Evolutionary conservation across 306 rosid genomes (phyloP), one percentile per base, ranked within the genome.

Genomic region (Aeschynomene evenia): DNA sequence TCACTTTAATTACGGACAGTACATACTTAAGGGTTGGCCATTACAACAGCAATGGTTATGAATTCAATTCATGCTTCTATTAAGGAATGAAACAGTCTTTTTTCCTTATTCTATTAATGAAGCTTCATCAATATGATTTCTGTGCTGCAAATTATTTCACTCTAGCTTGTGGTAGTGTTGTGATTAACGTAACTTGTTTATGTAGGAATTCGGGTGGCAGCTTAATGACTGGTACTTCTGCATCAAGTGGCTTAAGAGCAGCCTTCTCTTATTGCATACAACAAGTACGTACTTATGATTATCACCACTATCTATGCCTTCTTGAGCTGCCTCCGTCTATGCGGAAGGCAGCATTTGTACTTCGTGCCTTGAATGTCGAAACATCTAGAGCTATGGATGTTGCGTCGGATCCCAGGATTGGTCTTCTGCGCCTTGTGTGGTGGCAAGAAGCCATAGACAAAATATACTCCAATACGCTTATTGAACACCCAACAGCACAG

Each of bases 401-500:
- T 60, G 90, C 97, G 63, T 88, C 96, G 13, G 88, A 88, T 75
- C 96, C 98, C 50, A 82, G 86, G 85, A 86, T 93, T 15, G 96
- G 82, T 13, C 82, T 78, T 49, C 72, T 78, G 82, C 78, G 82
- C 34, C 82, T 78, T 49, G 76, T 88, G 4, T 94, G 93, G 98
- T 94, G 97, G 97, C 97, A 85, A 77, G 97, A 94, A 67, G 95
- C 94, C 60, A 66, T 85, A 51, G 96, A 88, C 77, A 90, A 93
- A 81, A 88, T 90, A 52, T 88, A 77, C 45, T 45, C 84, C 73
- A 82, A 84, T 19, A 85, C 74, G 77, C 26, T 82, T 68, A 82
- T 88, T 18, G 97, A 93, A 76, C 94, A 86, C 73, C 97, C 98
- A 42, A 78, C 88, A n/a, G 97, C 97, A 1, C 91, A 70, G 68